These are phyloP conservation scores for Termitomyces bulborhizus DNA, from an alignment of 768 basidiomycete species.

Conservation along the genomic window DNA sequence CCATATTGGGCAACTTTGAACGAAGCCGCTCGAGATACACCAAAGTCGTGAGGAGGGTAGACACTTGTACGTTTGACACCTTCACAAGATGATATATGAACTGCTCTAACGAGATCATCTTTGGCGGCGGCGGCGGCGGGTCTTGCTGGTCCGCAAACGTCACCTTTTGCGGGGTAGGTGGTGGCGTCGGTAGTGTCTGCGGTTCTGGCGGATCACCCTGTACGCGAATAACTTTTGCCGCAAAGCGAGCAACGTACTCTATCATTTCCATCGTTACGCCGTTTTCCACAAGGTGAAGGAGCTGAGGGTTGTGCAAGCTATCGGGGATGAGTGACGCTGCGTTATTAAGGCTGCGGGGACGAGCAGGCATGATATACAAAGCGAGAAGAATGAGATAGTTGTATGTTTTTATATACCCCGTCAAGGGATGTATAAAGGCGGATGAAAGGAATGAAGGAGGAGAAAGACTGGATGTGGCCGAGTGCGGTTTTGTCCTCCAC, in stretches of 20 bases:
- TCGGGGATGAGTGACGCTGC: slow-evolving; percentile 81
- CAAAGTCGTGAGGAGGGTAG: slow-evolving; percentile 86
- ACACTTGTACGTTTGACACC: slow-evolving; percentile 82
- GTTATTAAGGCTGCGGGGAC: slow-evolving; percentile 33
- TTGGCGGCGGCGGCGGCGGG: slow-evolving; percentile 17
- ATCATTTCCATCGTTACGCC: slow-evolving; percentile 85
- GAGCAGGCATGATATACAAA: slow-evolving; percentile 22
- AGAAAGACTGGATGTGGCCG: slow-evolving; percentile 1
- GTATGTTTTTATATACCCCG: slow-evolving; percentile 31
- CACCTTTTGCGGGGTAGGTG: slow-evolving; percentile 54
- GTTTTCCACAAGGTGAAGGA: slow-evolving; percentile 72
- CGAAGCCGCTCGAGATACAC: slow-evolving; percentile 88
- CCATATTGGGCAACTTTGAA: slow-evolving; percentile 70
- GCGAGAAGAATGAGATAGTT: slow-evolving; percentile 23
- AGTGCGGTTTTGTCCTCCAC: slow-evolving; percentile 9
- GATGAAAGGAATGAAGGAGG: slow-evolving; percentile 17
- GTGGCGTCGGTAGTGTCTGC: slow-evolving; percentile 54
- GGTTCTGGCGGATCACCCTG: slow-evolving; percentile 41
- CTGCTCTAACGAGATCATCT: slow-evolving; percentile 61
- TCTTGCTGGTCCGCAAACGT: slow-evolving; percentile 27
- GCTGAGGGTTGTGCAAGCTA: slow-evolving; percentile 70
- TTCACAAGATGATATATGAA: slow-evolving; percentile 82
- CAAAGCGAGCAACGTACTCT: slow-evolving; percentile 73
- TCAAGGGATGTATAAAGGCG: slow-evolving; percentile 33
- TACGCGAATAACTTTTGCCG: slow-evolving; percentile 68